Base-by-base conservation (phyloP, 106 monocot genomes). In the Chionographis japonica region DNA sequence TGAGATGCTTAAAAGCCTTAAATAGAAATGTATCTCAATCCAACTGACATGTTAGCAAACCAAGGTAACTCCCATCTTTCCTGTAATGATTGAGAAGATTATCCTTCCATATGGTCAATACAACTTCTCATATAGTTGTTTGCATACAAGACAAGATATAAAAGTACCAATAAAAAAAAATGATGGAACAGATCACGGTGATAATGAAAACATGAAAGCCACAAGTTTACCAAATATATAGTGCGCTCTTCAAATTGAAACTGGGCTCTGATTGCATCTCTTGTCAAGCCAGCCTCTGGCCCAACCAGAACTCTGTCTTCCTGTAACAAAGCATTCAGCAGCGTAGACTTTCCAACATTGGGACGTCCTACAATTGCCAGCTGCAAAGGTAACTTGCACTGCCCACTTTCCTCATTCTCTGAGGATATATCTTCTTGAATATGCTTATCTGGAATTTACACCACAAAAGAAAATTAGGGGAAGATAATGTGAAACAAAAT, bases 301-400 rank as follows among this genome's bases (percentile, higher is more conserved):
- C 90, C 93, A 74, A 93, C 98, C 59, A 99, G 49, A 73, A 99
- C 98, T 75, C 98, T 85, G 35, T 93, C 69, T 76, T 99, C 87
- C 78, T 93, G 98, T 58, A 93, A 72, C 38, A 93, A 68, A 53
- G 87, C 68, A 80, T 93, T 99, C 18, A 99, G 62, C 49, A 99
- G 65, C 46, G 98, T 93, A 68, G 98, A 99, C 63, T 99, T 99
- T 63, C 93, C 98, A 62, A 99, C 98, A 90, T 99, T 99, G 43
- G 98, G 98, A 66, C 98, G 76, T 36, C 98, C 98, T 9, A 93
- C 93, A 81, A 98, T 98, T 42, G 97, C 97, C 61, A 98, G 77
- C 70, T 98, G 98, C 70, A 93, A 76, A 38, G 98, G 88, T 39
- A 79, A 55, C 67, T 84, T 88, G 18, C 39, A 77, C 15, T 84